A percentile compares a stretch with the other conserved stretches of the same genome.
phyloP scores from a whole-genome alignment of 2,329 filamentous ascomycete species.

The Phialophora macrospora region DNA sequence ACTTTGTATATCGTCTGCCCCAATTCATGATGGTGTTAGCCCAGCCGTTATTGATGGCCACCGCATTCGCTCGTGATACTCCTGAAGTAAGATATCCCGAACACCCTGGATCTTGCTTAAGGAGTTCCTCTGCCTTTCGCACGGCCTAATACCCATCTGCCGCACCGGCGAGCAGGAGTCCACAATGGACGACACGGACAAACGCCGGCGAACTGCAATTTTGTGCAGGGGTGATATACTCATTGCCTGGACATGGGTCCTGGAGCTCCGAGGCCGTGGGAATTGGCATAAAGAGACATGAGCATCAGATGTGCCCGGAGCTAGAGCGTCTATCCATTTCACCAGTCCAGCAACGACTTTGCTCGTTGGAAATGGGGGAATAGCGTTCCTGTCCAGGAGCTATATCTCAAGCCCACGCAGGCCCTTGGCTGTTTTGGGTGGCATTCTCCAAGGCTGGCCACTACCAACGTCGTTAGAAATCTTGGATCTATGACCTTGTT shows the following conservation, averaged over 20 bases:
- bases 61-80: background rate
- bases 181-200: background rate
- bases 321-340: background rate
- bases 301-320: background rate
- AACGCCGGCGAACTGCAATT: background rate
- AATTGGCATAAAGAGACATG: background rate
- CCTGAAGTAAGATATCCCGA: background rate
- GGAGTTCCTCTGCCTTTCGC: constrained; percentile 2
- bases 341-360: background rate
- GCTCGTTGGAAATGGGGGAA: background rate
- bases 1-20: background rate
- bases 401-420: background rate
- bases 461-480: no score
- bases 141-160: constrained; percentile 36
- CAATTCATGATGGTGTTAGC: background rate
- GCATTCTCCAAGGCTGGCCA: no score
- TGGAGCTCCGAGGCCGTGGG: background rate
- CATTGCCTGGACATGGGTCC: background rate
- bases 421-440: no score
- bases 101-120: constrained; percentile 6
- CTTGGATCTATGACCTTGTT: no score
- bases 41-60: constrained; percentile 8
- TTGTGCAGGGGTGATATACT: background rate
- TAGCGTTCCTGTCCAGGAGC: background rate
- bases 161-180: background rate